Evolutionary conservation across 169 alveolate genomes (phyloP).

Genomic region (Babesia sp.): DNA sequence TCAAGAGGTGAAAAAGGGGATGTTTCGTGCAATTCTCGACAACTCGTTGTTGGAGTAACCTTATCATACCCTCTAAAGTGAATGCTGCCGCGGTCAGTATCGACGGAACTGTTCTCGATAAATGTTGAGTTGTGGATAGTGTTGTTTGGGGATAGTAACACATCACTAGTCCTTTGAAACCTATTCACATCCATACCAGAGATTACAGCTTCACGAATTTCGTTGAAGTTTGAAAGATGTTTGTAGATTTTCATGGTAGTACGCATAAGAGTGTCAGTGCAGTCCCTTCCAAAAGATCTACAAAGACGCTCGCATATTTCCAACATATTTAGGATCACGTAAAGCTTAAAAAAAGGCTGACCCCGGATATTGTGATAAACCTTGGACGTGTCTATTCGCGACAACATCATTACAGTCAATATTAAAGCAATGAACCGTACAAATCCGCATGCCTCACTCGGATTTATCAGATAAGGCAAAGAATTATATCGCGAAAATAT

Average conservation of each 20-base stretch:
- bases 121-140: not conserved
- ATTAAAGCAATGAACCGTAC: conserved; percentile 76
- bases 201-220: not conserved
- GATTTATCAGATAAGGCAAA: conserved; percentile 20
- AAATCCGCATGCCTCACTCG: conserved; percentile 71
- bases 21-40: not conserved
- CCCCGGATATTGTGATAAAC: conserved; percentile 87
- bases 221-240: conserved; percentile 15
- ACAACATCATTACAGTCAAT: conserved; percentile 74
- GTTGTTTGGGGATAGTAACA: not conserved
- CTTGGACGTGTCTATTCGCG: conserved; percentile 82
- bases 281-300: conserved; percentile 85
- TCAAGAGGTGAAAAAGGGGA: not conserved
- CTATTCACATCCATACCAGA: not conserved
- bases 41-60: not conserved
- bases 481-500: too few species aligned
- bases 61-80: not conserved
- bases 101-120: not conserved
- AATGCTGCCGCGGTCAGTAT: not conserved
- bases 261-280: conserved; percentile 77
- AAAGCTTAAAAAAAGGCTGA: conserved; percentile 85
- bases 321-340: conserved; percentile 87
- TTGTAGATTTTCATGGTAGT: conserved; percentile 52
- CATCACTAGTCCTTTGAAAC: not conserved
- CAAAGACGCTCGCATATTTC: conserved; percentile 86